Conservation (phyloP, 2,329 filamentous ascomycete species). For the Colletotrichum sp. region DNA sequence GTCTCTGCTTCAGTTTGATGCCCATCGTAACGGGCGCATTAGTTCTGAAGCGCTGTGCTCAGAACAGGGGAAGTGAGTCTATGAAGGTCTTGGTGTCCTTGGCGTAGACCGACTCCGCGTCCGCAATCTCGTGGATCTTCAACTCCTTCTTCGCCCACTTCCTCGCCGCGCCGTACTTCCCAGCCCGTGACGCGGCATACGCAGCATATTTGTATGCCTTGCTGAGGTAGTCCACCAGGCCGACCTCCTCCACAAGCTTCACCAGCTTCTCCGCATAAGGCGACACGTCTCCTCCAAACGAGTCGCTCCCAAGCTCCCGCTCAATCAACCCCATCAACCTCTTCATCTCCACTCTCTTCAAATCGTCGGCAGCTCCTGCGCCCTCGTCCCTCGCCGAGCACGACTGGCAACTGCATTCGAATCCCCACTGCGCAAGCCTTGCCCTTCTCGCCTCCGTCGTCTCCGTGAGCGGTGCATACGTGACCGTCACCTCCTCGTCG, state of each 20-base stretch:
- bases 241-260: conserved; percentile 26
- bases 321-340: conserved; percentile 37
- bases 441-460: conserved; percentile 31
- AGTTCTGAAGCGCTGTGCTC: neutral
- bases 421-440: conserved; percentile 33
- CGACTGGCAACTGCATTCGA: conserved; percentile 34
- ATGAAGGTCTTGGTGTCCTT: conserved; percentile 5
- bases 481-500: conserved; percentile 38
- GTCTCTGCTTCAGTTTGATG: neutral
- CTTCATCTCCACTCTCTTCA: conserved; percentile 31
- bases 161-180: conserved; percentile 19
- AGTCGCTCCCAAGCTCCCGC: conserved; percentile 26
- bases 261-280: conserved; percentile 23
- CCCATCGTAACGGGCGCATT: neutral
- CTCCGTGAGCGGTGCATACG: conserved; percentile 38
- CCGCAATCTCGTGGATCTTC: conserved; percentile 22
- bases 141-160: conserved; percentile 27
- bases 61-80: conserved; percentile 13
- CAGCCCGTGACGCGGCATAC: conserved; percentile 22
- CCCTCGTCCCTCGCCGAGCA: conserved; percentile 35
- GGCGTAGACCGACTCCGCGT: conserved; percentile 6
- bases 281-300: conserved; percentile 14
- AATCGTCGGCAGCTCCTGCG: conserved; percentile 27
- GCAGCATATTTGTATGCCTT: conserved; percentile 27
- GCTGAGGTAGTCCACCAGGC: conserved; percentile 27